Evolutionary conservation across 1,284 basidiomycete genomes (phyloP), one percentile per base, ranked within the genome.

Genomic region (Sphagnurus paluster): DNA sequence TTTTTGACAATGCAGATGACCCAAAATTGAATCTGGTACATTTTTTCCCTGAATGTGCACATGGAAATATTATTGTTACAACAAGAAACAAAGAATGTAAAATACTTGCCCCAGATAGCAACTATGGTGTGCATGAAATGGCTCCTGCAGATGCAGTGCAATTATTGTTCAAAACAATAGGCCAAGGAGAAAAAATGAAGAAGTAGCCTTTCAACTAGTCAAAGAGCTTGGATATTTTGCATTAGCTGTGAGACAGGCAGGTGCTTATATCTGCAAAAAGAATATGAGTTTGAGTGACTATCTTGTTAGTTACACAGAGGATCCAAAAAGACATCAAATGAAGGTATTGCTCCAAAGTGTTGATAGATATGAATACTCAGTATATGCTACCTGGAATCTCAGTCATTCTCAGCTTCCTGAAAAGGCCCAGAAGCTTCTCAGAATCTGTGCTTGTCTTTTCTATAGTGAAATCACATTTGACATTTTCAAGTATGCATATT

Each of bases 1-100:
- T 50, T 2, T 46, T 46, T 37, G 39, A 50, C 9, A 50, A 46
- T 43, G 49, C 44, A 14, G 49, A 50, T 25, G 37, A 50, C 21
- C 17, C 33, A 8, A n/a, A 19, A 4, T 5, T 50, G 0, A 28
- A 50, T 6, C 28, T 50, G 2, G 29, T 23, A 21, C 3, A 20
- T 7, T 44, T 30, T 14, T 44, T 51, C 5, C 45, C 49, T 5
- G 3, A 11, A 1, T 40, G 44, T 9, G 19, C 25, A n/a, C 40
- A 50, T 47, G 49, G 49, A 4, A 50, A 50, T 32, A 46, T 47
- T 23, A 7, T 50, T 1, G 26, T 46, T 17, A 50, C 45, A 33
- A 43, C 40, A 1, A 23, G 45, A n/a, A 50, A 50, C 28, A 23
- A 14, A 7, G 17, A 9, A n/a, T 39, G 10, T 5, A 21, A 1